A percentile compares a stretch with the other conserved stretches of the same genome.
phyloP scores from a whole-genome alignment of 257 asterid genomes.

The Osmanthus fragrans region DNA sequence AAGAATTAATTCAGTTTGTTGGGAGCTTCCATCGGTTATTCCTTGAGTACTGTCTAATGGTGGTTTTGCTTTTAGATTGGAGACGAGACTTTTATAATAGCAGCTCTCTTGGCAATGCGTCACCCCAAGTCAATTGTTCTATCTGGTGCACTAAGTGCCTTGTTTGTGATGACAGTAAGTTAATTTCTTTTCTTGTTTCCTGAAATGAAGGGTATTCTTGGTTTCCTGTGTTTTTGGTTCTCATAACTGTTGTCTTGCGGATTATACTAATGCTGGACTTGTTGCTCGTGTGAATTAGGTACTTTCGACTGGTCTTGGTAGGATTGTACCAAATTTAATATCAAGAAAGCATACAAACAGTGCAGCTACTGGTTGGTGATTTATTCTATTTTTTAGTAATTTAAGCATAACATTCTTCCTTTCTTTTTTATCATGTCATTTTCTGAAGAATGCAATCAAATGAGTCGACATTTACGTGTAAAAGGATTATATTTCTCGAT shows the following conservation, averaged over 20 bases:
- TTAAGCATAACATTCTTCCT: not conserved
- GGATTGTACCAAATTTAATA: slow-evolving; percentile 94
- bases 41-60: slow-evolving; percentile 15
- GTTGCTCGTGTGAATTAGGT: slow-evolving; percentile 44
- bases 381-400: not conserved
- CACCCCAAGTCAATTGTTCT: slow-evolving; percentile 93
- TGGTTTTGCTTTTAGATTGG: slow-evolving; percentile 64
- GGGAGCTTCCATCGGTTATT: slow-evolving; percentile 13
- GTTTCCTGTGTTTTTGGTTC: not conserved
- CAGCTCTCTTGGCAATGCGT: slow-evolving; percentile 99
- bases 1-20: slow-evolving; percentile 16
- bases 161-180: slow-evolving; percentile 95
- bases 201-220: not conserved
- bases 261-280: slow-evolving; percentile 22
- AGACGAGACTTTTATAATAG: slow-evolving; percentile 93
- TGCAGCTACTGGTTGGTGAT: slow-evolving; percentile 72
- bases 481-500: not conserved
- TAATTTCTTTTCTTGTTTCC: slow-evolving; percentile 11
- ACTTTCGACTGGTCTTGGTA: slow-evolving; percentile 93
- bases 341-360: slow-evolving; percentile 97
- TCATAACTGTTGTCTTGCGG: not conserved
- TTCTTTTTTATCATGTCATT: not conserved
- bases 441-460: not conserved
- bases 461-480: not conserved
- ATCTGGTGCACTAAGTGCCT: slow-evolving; percentile 92